phyloP scores from a whole-genome alignment of 2,329 filamentous ascomycete genomes.

The Cercospora zeae-maydis region DNA sequence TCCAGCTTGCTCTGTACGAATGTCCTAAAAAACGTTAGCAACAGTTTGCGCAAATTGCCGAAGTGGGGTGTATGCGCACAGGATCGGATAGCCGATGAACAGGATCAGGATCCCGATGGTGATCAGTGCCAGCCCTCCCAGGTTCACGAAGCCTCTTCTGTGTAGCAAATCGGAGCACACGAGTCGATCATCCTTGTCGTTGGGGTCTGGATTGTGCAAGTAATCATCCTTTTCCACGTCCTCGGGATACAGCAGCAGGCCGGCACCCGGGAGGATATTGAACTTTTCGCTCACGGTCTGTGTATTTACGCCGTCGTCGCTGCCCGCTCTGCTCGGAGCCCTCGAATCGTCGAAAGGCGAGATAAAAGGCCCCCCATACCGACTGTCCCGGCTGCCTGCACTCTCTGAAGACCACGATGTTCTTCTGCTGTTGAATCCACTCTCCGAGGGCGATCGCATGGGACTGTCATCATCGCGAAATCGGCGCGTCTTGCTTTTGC shows the following conservation, averaged over 20 bases:
- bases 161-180: slow-evolving; percentile 60
- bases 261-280: slow-evolving; percentile 66
- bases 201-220: slow-evolving; percentile 66
- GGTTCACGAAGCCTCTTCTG: slow-evolving; percentile 59
- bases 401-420: slow-evolving; percentile 64
- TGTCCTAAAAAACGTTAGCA: slow-evolving; percentile 45
- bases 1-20: slow-evolving; percentile 51
- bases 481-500: slow-evolving; percentile 47
- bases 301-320: slow-evolving; percentile 64
- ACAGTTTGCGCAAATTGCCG: neutral
- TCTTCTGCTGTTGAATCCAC: slow-evolving; percentile 56
- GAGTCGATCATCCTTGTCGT: slow-evolving; percentile 58
- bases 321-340: slow-evolving; percentile 57
- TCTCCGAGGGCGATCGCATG: slow-evolving; percentile 49
- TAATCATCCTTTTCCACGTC: slow-evolving; percentile 72
- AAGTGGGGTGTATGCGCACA: slow-evolving; percentile 52
- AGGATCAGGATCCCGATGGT: slow-evolving; percentile 59
- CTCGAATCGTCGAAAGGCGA: slow-evolving; percentile 60
- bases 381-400: slow-evolving; percentile 51
- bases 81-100: slow-evolving; percentile 66
- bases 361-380: slow-evolving; percentile 46
- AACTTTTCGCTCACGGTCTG: slow-evolving; percentile 72
- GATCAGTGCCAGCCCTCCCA: slow-evolving; percentile 60
- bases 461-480: slow-evolving; percentile 53
- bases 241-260: slow-evolving; percentile 64